These are phyloP conservation scores for Pestalotiopsis fici DNA, from an alignment of 2,329 filamentous ascomycete genomes.

Conservation along the genomic window DNA sequence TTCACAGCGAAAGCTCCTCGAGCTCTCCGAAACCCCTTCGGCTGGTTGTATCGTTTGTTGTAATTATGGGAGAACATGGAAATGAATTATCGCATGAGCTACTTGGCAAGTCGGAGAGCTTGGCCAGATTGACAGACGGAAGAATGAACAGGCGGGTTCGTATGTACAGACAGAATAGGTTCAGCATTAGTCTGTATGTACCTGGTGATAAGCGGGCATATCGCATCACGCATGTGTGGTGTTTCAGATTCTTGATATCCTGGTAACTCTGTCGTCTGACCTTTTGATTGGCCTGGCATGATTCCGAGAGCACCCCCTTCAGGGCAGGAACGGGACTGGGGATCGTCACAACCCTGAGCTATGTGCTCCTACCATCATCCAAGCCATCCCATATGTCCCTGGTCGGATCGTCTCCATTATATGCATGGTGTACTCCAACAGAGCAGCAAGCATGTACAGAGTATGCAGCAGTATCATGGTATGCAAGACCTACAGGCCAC, in stretches of 20 bases:
- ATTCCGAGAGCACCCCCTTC: neutral
- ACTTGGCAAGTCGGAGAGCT: neutral
- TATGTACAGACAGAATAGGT: neutral
- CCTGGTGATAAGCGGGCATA: neutral
- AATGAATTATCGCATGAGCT: neutral
- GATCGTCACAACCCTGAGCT: neutral
- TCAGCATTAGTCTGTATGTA: neutral
- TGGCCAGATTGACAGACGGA: neutral
- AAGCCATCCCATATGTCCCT: neutral
- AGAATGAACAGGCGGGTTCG: neutral
- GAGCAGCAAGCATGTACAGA: too few species aligned
- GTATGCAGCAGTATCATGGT: too few species aligned
- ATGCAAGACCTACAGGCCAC: too few species aligned
- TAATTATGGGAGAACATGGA: neutral
- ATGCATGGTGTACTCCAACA: neutral
- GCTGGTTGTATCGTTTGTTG: neutral
- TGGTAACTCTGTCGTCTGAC: neutral
- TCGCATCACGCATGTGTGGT: neutral
- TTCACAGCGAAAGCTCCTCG: neutral
- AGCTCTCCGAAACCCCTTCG: neutral
- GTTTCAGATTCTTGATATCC: constrained; percentile 2
- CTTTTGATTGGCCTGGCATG: constrained; percentile 3
- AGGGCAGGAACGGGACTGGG: neutral
- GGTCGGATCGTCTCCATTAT: neutral
- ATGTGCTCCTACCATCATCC: neutral